These are phyloP conservation scores for Plantago rigida DNA, from an alignment of 305 asterid species.

Conservation along the genomic window DNA sequence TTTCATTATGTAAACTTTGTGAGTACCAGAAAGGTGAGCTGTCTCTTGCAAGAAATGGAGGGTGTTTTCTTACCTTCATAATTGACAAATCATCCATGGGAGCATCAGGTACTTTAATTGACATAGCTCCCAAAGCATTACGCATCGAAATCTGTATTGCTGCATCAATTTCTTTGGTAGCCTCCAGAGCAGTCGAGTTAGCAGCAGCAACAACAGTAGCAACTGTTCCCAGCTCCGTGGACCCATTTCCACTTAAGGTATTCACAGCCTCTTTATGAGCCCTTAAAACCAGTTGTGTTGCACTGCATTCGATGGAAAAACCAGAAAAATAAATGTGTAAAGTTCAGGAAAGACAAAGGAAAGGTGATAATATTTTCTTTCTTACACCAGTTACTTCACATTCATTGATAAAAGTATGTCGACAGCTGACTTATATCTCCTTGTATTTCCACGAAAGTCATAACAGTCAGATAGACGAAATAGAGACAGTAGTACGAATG, in stretches of 20 bases:
- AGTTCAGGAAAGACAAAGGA: conserved; percentile 7
- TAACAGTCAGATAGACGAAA: no score
- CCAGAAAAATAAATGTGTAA: conserved; percentile 5
- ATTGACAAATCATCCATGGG: conserved; percentile 89
- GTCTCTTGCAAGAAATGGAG: conserved; percentile 9
- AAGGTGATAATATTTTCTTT: neutral
- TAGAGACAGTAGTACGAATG: no score
- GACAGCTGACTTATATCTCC: no score
- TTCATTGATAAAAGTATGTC: no score
- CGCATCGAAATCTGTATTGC: conserved; percentile 91
- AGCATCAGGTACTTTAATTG: conserved; percentile 48
- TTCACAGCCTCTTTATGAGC: conserved; percentile 98
- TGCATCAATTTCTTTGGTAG: conserved; percentile 91
- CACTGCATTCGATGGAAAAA: conserved; percentile 43
- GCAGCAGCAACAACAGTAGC: conserved; percentile 99
- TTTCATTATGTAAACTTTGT: neutral
- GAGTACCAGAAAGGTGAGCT: neutral
- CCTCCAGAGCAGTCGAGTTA: conserved; percentile 88
- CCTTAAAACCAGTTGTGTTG: conserved; percentile 79
- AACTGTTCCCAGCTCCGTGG: conserved; percentile 80
- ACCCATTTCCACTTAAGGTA: conserved; percentile 92
- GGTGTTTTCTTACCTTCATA: conserved; percentile 61
- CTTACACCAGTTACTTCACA: no score
- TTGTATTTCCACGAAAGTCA: no score
- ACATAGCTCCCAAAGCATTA: conserved; percentile 83